Evolutionary conservation across 306 rosid species (phyloP).

Genomic region (Pyrus communis): DNA sequence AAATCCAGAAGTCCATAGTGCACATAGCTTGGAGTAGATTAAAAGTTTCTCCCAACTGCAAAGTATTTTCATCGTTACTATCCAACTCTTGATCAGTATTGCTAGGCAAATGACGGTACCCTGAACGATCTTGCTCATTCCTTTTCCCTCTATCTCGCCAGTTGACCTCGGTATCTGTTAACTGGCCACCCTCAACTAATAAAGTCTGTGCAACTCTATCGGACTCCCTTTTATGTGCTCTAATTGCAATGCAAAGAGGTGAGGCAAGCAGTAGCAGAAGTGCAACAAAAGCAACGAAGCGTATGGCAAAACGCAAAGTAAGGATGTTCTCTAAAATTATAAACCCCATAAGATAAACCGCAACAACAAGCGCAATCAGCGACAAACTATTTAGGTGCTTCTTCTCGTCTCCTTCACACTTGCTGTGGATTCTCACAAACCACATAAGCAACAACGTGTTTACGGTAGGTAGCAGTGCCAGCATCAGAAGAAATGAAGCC

Average conservation of each 20-base stretch:
- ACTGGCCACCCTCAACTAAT: neutral
- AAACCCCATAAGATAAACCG: constrained; percentile 12
- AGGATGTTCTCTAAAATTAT: constrained; percentile 4
- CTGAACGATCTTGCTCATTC: neutral
- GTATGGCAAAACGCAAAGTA: neutral
- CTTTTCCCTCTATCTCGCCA: neutral
- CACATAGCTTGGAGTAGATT: constrained; percentile 17
- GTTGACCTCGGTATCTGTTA: neutral
- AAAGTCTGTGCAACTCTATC: constrained; percentile 1
- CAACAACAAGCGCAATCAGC: constrained; percentile 12
- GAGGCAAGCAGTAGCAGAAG: constrained; percentile 10
- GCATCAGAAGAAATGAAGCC: constrained; percentile 19
- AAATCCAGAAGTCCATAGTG: constrained; percentile 18
- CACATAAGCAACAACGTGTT: constrained; percentile 16
- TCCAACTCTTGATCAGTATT: neutral
- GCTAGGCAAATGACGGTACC: neutral
- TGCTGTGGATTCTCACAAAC: constrained; percentile 19
- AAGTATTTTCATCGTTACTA: neutral
- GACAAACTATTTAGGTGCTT: constrained; percentile 2
- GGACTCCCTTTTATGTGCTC: constrained; percentile 13
- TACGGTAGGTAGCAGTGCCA: constrained; percentile 16
- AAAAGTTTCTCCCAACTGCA: constrained; percentile 1
- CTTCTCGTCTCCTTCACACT: constrained; percentile 7
- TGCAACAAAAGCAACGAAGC: neutral
- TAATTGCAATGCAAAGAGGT: constrained; percentile 15